Percentiles rank a stretch among this genome's conserved stretches.
These are phyloP conservation scores for Medicago arabica DNA, from an alignment of 306 rosid genomes.

Conservation along the genomic window DNA sequence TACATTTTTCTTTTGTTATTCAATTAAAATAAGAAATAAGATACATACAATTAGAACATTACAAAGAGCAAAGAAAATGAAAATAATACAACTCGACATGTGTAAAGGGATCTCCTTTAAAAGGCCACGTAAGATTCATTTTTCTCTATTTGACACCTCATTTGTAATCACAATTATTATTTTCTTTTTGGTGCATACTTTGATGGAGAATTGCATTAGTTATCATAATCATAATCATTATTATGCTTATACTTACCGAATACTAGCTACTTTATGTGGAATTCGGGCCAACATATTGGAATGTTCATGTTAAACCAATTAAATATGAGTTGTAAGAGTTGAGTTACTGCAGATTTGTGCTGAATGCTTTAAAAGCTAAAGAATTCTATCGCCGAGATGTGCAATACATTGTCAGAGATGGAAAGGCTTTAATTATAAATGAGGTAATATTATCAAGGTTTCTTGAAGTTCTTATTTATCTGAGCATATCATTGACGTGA, in stretches of 20 bases:
- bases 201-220: constrained; percentile 19
- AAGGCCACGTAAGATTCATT: neutral
- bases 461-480: constrained; percentile 11
- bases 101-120: constrained; percentile 5
- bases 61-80: neutral
- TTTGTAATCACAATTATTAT: constrained; percentile 20
- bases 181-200: neutral
- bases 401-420: constrained; percentile 91
- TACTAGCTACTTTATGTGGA: constrained; percentile 19
- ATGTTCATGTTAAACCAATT: constrained; percentile 27
- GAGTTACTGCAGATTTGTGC: constrained; percentile 82
- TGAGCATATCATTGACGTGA: neutral
- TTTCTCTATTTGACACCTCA: constrained; percentile 22
- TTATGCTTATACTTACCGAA: constrained; percentile 19
- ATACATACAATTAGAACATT: constrained; percentile 9
- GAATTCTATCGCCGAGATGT: constrained; percentile 92
- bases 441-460: constrained; percentile 63
- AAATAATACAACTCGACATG: neutral
- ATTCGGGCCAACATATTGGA: constrained; percentile 24
- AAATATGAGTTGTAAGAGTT: constrained; percentile 27
- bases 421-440: constrained; percentile 93
- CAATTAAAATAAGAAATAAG: constrained; percentile 17
- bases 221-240: constrained; percentile 23
- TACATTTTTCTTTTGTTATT: neutral
- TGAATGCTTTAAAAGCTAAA: constrained; percentile 95